Percentiles rank a stretch among this genome's conserved stretches.
These are phyloP conservation scores for Sicyos edulis DNA, from an alignment of 306 rosid species.

Conservation along the genomic window DNA sequence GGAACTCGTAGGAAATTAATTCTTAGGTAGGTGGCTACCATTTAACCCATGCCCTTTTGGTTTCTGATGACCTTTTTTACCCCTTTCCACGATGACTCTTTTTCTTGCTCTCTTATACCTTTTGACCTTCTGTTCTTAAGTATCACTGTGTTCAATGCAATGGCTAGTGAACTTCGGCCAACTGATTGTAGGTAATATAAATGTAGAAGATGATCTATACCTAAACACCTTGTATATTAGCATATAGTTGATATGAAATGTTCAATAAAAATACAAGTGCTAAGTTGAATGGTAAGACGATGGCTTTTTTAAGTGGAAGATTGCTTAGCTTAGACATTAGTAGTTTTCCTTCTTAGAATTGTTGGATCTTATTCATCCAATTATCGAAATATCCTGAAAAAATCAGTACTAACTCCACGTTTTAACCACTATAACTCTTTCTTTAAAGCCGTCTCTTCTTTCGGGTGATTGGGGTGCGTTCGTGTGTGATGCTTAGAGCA, in stretches of 20 bases:
- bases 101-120: too few relatives aligned
- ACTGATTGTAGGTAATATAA: neutral
- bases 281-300: neutral
- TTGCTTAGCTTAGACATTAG: neutral
- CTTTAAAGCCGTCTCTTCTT: neutral
- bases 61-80: too few relatives aligned
- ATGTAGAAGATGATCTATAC: neutral
- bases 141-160: neutral
- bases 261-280: neutral
- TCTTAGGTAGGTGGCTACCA: too few relatives aligned
- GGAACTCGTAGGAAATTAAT: too few relatives aligned
- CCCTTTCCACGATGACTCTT: neutral
- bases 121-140: neutral
- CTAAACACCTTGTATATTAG: neutral
- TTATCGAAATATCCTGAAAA: neutral
- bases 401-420: neutral
- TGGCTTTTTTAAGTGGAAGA: neutral
- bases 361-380: neutral
- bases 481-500: neutral
- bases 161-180: neutral
- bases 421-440: neutral
- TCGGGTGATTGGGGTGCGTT: neutral
- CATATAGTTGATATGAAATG: neutral
- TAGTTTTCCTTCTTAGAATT: neutral
- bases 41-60: too few relatives aligned